Conservation (phyloP, 2,329 filamentous ascomycete species). For the Talaromyces sp. region DNA sequence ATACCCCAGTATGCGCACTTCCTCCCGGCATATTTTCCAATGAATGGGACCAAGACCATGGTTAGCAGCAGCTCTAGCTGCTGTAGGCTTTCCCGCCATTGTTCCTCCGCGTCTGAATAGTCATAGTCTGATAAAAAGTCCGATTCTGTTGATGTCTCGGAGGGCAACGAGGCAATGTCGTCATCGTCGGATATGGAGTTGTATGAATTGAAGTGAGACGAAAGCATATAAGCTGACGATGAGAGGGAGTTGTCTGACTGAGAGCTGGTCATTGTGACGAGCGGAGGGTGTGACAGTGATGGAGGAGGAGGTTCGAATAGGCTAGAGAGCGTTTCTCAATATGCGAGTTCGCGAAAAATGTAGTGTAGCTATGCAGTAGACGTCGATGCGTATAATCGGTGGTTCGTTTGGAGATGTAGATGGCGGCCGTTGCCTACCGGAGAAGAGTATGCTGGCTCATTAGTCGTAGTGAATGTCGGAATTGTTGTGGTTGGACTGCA, state of each 20-base stretch:
- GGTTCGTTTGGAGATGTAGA: neutral
- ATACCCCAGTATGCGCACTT: conserved; percentile 95
- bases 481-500: neutral
- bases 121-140: conserved; percentile 43
- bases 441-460: conserved; percentile 8
- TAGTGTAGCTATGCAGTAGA: neutral
- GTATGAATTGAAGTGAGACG: conserved; percentile 21
- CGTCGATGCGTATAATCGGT: neutral
- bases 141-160: conserved; percentile 34
- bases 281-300: neutral
- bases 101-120: conserved; percentile 77
- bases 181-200: conserved; percentile 29
- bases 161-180: conserved; percentile 42
- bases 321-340: neutral
- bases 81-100: conserved; percentile 92
- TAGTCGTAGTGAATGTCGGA: neutral
- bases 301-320: neutral
- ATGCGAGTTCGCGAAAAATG: neutral
- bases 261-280: conserved; percentile 8
- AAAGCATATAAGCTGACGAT: conserved; percentile 36
- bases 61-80: conserved; percentile 89
- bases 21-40: conserved; percentile 90
- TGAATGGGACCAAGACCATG: conserved; percentile 90
- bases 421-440: conserved; percentile 8
- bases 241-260: conserved; percentile 29